Evolutionary conservation across 2,329 filamentous ascomycete genomes (phyloP).

Genomic region (Chaetomiaceae sp.): DNA sequence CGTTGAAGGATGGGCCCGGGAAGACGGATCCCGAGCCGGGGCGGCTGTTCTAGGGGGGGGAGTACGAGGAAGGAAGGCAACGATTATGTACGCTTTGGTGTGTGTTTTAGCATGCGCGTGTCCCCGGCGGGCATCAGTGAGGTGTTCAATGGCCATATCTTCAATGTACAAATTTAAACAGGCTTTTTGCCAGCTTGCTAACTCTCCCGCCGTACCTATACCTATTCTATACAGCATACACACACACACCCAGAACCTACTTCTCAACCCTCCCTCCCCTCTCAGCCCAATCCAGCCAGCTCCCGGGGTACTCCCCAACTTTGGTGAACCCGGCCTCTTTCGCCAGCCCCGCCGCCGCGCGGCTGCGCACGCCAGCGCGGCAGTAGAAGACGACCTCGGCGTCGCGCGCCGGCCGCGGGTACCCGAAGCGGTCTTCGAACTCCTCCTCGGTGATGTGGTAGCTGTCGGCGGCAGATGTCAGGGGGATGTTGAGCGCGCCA

Average conservation of each 20-base stretch:
- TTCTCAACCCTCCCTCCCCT: slow-evolving; percentile 61
- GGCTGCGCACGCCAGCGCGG: slow-evolving; percentile 81
- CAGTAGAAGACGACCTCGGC: slow-evolving; percentile 79
- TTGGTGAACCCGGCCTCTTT: slow-evolving; percentile 68
- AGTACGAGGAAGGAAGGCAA: neutral
- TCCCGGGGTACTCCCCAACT: slow-evolving; percentile 69
- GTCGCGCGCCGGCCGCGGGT: slow-evolving; percentile 57
- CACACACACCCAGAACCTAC: slow-evolving; percentile 28
- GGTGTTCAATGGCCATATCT: neutral
- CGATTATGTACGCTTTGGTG: neutral
- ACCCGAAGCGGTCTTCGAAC: slow-evolving; percentile 80
- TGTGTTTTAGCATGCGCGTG: neutral
- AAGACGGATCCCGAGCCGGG: neutral
- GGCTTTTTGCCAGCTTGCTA: neutral
- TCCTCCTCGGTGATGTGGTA: slow-evolving; percentile 72
- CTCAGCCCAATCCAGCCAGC: slow-evolving; percentile 77
- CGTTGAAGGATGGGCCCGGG: slow-evolving; percentile 16
- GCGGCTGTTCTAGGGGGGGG: slow-evolving; percentile 6
- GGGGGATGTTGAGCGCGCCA: slow-evolving; percentile 74
- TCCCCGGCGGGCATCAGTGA: neutral
- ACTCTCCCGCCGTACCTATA: neutral
- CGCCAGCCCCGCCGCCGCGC: slow-evolving; percentile 72
- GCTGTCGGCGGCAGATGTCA: slow-evolving; percentile 71
- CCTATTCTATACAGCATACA: neutral
- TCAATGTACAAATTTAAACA: neutral